Base-by-base conservation (phyloP, 306 rosid species). In the Trifolium subterraneum region DNA sequence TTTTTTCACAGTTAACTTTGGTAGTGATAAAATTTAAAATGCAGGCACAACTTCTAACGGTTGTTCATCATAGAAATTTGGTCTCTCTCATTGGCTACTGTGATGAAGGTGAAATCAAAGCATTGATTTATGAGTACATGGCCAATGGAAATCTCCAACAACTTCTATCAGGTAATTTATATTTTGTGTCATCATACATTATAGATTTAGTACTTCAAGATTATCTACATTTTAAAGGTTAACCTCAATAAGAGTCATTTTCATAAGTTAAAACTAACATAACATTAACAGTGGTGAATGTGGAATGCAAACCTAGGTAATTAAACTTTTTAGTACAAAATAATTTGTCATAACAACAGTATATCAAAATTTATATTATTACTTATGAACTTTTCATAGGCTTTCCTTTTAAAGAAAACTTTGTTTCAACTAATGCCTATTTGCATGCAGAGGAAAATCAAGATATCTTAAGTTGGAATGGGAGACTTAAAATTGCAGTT, bases 61-160 rank as follows among this genome's bases (percentile, higher is more conserved):
- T 68, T 33, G 47, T 70, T 74, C 80, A 73, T 70, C 83, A 78
- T 38, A 74, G 68, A 56, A 70, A 83, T 42, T 55, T 82, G 27
- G 80, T 78, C 10, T 29, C 74, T 62, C 79, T 77, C 3, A 0
- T 73, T 35, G 86, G 86, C 3, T 78, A 73, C 0, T 74, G 86
- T 48, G 45, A 73, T 10, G 75, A 78, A 45, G 71, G 51, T 23
- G 55, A 78, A 1, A 7, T 0, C 6, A 82, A 44, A 41, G 80
- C 77, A 2, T 38, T 82, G 10, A 19, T 78, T 23, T 74, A 78
- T 38, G 83, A 78, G 33, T 82, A 69, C 31, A 74, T 78, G 86
- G 8, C 60, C 6, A 64, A 64, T 0, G 83, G 78, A 20, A 77
- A 66, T 50, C 78, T 81, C 19, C 60, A 18, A 0, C 71, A 71